phyloP scores from a whole-genome alignment of 129 eudicot species.

The Chrysanthemum makinoi region DNA sequence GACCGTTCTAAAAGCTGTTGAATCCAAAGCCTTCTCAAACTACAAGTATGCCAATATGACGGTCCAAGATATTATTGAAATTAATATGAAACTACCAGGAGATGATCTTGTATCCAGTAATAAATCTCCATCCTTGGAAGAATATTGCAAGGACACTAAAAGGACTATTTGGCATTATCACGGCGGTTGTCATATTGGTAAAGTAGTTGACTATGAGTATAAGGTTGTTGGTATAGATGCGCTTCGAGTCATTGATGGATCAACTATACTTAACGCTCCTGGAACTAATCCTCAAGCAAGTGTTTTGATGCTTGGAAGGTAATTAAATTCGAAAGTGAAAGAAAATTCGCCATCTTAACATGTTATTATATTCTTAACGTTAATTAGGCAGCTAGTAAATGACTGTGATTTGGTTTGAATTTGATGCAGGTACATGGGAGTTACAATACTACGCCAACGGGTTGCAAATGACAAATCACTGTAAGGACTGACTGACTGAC shows the following conservation, averaged over 20 bases:
- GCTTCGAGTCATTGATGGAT: constrained; percentile 74
- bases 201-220: constrained; percentile 62
- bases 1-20: constrained; percentile 38
- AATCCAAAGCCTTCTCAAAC: constrained; percentile 49
- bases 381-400: background rate
- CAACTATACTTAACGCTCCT: constrained; percentile 61
- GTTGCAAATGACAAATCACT: constrained; percentile 4
- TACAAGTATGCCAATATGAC: constrained; percentile 36
- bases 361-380: too few relatives aligned
- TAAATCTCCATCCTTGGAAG: constrained; percentile 44
- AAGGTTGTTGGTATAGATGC: constrained; percentile 63
- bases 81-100: constrained; percentile 42
- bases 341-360: background rate
- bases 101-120: constrained; percentile 54
- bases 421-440: constrained; percentile 56
- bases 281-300: constrained; percentile 97
- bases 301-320: constrained; percentile 93
- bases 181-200: constrained; percentile 74
- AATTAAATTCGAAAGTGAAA: background rate
- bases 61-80: constrained; percentile 36
- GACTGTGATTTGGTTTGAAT: background rate
- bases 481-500: background rate
- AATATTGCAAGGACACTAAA: constrained; percentile 66
- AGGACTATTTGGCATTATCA: constrained; percentile 84
- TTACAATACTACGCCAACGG: constrained; percentile 49